Base-by-base conservation (phyloP, 192 early-diverging fungal genomes). In the Powellomyces hirtus region DNA sequence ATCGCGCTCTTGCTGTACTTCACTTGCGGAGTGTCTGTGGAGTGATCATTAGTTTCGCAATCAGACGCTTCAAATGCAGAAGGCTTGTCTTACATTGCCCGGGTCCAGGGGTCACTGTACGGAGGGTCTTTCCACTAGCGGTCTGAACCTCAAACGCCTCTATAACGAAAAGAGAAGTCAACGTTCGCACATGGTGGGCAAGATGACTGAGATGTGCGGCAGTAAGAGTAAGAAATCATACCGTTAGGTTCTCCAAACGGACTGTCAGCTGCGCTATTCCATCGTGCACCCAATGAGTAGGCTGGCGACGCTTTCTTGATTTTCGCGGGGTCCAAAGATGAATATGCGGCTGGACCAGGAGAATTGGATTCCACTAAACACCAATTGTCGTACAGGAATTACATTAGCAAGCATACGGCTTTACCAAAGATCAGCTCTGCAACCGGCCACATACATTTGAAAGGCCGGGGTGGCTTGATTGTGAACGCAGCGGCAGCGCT, bases 331-430 rank as follows among this genome's bases (percentile, higher is more conserved):
- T 76, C 62, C 24, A 82, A 49, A 2, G 83, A 64, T 5, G 73
- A 66, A 59, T 84, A 84, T 2, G 83, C 83, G 1, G 83, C 83
- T 27, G 83, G 83, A 16, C 83, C 83, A 35, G 83, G 83, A 34
- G 83, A 84, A 27, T 83, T 67, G 6, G 75, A 75, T 45, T 82
- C 80, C 59, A 84, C 83, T 84, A 58, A 4, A 2, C 31, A n/a
- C 5, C 18, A n/a, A 52, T 11, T 8, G 24, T 10, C 51, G 51
- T n/a, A n/a, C n/a, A n/a, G n/a, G n/a, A n/a, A n/a, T n/a, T n/a
- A n/a, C n/a, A n/a, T n/a, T n/a, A n/a, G n/a, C n/a, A n/a, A n/a
- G n/a, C n/a, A n/a, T n/a, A n/a, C n/a, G n/a, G n/a, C n/a, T n/a
- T n/a, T n/a, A n/a, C n/a, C n/a, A n/a, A n/a, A n/a, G n/a, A n/a